Conservation (phyloP, 345 rosid genomes). For the Lagerstroemia speciosa region DNA sequence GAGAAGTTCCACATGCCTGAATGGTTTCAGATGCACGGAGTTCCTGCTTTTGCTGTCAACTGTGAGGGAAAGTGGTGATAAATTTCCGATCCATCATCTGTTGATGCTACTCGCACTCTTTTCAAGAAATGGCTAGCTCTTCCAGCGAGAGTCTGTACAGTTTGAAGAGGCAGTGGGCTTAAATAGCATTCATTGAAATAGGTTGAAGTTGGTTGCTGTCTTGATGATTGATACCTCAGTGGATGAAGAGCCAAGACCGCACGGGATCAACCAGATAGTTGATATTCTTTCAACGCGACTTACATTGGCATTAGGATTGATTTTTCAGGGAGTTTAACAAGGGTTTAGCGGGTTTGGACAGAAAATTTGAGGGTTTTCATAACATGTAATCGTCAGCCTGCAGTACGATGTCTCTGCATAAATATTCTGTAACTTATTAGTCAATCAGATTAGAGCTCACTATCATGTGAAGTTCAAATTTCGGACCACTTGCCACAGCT, state of each 20-base stretch:
- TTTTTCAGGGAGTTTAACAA: background rate
- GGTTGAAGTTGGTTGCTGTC: background rate
- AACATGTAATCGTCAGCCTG: background rate
- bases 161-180: background rate
- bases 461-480: background rate
- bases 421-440: background rate
- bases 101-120: background rate
- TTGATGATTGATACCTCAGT: background rate
- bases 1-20: constrained; percentile 39
- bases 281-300: background rate
- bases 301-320: background rate
- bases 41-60: constrained; percentile 16
- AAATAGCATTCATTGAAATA: background rate
- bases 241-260: background rate
- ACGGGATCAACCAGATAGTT: background rate
- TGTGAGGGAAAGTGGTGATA: constrained; percentile 5
- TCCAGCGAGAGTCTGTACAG: background rate
- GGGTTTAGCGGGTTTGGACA: background rate
- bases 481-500: background rate
- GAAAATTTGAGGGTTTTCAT: background rate
- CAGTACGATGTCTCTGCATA: background rate
- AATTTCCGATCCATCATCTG: background rate
- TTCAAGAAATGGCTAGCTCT: constrained; percentile 13
- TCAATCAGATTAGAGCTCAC: background rate
- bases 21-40: constrained; percentile 50